phyloP scores from a whole-genome alignment of 345 rosid species.

The Acer yangbiense region DNA sequence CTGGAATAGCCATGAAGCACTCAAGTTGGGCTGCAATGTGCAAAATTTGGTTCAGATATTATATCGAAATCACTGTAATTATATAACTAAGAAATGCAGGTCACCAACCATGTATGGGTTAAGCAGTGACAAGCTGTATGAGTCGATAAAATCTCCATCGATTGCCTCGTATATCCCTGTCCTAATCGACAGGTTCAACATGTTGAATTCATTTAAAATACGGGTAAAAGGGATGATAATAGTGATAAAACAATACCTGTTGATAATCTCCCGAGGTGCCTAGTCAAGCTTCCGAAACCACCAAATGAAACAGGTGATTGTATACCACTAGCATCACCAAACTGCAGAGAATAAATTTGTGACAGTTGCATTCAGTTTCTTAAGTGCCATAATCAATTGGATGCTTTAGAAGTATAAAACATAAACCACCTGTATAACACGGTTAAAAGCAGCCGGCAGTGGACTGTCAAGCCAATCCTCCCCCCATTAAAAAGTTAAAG shows the following conservation, averaged over 20 bases:
- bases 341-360: slow-evolving; percentile 51
- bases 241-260: slow-evolving; percentile 44
- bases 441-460: slow-evolving; percentile 83
- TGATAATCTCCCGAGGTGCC: slow-evolving; percentile 87
- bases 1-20: slow-evolving; percentile 93
- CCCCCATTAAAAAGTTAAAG: slow-evolving; percentile 33
- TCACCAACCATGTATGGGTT: slow-evolving; percentile 89
- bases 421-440: slow-evolving; percentile 77
- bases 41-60: slow-evolving; percentile 17
- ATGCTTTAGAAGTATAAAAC: slow-evolving; percentile 12
- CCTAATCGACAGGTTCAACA: background rate
- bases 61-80: background rate
- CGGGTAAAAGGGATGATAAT: background rate
- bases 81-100: slow-evolving; percentile 10
- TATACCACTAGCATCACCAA: slow-evolving; percentile 98
- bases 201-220: background rate
- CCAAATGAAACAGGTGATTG: slow-evolving; percentile 99
- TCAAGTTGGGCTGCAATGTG: slow-evolving; percentile 68
- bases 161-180: slow-evolving; percentile 85
- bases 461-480: slow-evolving; percentile 67
- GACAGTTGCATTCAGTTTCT: slow-evolving; percentile 17
- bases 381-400: slow-evolving; percentile 3
- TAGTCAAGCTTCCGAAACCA: slow-evolving; percentile 96
- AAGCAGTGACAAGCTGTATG: slow-evolving; percentile 76
- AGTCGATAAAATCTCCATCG: slow-evolving; percentile 67